Base-by-base conservation (phyloP, 768 basidiomycete species). In the Rubroboletus satanas region DNA sequence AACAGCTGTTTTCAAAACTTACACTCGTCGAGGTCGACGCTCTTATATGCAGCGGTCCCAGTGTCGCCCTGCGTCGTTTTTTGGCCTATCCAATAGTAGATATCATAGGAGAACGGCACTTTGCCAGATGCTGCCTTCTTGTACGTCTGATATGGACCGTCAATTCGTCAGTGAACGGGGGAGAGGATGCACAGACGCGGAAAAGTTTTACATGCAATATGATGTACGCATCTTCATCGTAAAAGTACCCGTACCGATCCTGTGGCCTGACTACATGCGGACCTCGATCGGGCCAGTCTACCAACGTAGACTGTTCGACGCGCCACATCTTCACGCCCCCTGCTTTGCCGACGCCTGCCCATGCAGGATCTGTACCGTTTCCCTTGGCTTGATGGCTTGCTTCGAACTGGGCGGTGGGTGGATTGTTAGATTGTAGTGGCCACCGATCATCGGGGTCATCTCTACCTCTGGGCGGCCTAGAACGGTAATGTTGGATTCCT, bases 51-150 rank as follows among this genome's bases (percentile, higher is more conserved):
- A 10, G 82, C 83, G 6, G 82, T 83, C 2, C 79, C 82, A 14
- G 69, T 81, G 63, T 86, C 83, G 55, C 85, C 83, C 60, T 83
- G 79, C 21, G 74, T 79, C 1, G 83, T 84, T 48, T 81, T 71
- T 52, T 76, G 69, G 12, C 85, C 83, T 4, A 85, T 70, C 83
- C 83, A 86, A 65, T 85, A 85, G 65, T 86, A 83, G 29, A 87
- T 72, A 64, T 86, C 75, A 60, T 81, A 83, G 0, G 76, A 80
- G 15, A 83, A 66, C 7, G 73, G 63, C 17, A 14, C 5, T 18
- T 53, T 21, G 18, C 77, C 69, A 8, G 75, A 66, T 28, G 83
- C 75, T 49, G 74, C 73, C 35, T 37, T 28, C 68, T 83, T 83
- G 70, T 82, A 85, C 4, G 83, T 85, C 84, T 87, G 51, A 8